These are phyloP conservation scores for Hypomontagnella monticulosa DNA, from an alignment of 495 filamentous ascomycete genomes.

Conservation along the genomic window DNA sequence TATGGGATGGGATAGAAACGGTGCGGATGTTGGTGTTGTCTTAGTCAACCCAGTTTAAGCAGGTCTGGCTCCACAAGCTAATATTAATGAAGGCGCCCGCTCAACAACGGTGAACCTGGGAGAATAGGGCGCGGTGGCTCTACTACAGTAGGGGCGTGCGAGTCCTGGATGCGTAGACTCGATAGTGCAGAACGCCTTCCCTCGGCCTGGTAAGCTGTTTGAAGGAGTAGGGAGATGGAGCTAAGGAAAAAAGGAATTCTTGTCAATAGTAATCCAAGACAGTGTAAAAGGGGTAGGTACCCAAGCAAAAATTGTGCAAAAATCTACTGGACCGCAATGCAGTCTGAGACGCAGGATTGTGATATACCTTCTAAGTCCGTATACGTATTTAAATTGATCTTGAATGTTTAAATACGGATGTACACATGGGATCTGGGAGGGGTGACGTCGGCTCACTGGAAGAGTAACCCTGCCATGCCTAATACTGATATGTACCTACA, in stretches of 20 bases:
- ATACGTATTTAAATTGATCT: constrained; percentile 15
- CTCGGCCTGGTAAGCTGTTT: constrained; percentile 23
- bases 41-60: constrained; percentile 16
- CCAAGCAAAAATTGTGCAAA: constrained; percentile 17
- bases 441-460: constrained; percentile 35
- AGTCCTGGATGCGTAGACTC: constrained; percentile 40
- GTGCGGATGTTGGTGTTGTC: constrained; percentile 19
- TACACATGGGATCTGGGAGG: constrained; percentile 15
- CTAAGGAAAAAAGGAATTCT: constrained; percentile 1
- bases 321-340: constrained; percentile 4
- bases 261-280: constrained; percentile 33
- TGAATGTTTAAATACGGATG: constrained; percentile 2
- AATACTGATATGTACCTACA: constrained; percentile 8
- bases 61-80: constrained; percentile 29
- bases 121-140: constrained; percentile 29
- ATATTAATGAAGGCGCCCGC: constrained; percentile 35
- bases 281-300: constrained; percentile 5
- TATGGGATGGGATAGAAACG: constrained; percentile 30
- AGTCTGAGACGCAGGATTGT: constrained; percentile 29
- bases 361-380: constrained; percentile 12
- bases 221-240: constrained; percentile 5
- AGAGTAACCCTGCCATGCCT: constrained; percentile 13
- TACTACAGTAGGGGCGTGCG: constrained; percentile 28
- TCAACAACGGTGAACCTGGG: constrained; percentile 30
- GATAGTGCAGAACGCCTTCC: constrained; percentile 38